Base-by-base conservation (phyloP, 2,329 filamentous ascomycete species). In the Coniella lustricola region DNA sequence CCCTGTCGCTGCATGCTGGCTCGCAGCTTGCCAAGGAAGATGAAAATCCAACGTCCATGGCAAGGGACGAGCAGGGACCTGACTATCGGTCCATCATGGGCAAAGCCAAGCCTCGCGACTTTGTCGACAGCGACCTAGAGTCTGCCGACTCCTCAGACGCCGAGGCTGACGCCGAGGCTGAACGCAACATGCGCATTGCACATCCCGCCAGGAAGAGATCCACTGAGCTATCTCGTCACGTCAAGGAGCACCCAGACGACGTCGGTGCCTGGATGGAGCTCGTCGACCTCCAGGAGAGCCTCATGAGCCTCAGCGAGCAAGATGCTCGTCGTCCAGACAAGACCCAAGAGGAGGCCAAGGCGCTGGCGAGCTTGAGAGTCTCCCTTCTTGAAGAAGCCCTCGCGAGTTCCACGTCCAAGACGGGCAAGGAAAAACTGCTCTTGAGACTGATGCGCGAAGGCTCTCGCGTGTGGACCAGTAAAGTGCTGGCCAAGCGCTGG, bases 351-450 rank as follows among this genome's bases (percentile, higher is more conserved):
- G 85, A 93, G 59, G 69, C 72, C 44, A 76, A 75, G 53, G 84
- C 84, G 53, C 79, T 87, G 47, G 82, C 88, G 3, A 85, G 93
- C 54, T 81, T 95, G 48, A 91, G 88, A 55, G 68, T 95, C 2
- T 81, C 84, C 2, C 79, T 95, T 52, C 87, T 90, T 52, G 81
- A 91, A 55, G 82, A 88, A 52, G 90, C 90, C 0, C 64, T 95
- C 7, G 67, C 72, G 10, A 77, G 84, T 39, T 71, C 79, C 5
- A 55, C 56, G 3, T 62, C 63, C 1, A 65, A 69, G 1, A 57
- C 68, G 32, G 73, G 75, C 36, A 75, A 77, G 14, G 77, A 86
- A 51, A 68, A 66, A 8, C 71, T 96, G 1, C 63, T 90, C 7
- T 64, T 85, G 9, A 81, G 79, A 3, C 71, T 90, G 49, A 83